Evolutionary conservation across 2,329 filamentous ascomycete genomes (phyloP).

Genomic region (Sporothrix brasiliensis): DNA sequence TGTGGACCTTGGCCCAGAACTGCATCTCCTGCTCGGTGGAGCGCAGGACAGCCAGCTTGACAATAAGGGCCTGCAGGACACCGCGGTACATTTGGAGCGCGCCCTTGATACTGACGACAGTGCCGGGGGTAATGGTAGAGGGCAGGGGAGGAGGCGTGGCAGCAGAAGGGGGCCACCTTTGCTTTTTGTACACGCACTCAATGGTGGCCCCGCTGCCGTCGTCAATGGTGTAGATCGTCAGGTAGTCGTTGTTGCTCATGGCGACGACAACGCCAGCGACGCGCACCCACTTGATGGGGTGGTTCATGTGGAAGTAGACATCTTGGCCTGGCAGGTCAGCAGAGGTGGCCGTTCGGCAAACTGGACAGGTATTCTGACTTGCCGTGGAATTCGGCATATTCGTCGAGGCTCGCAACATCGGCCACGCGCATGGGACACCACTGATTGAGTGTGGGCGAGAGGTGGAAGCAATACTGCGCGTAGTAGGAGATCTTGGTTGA

Average conservation of each 20-base stretch:
- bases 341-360: neutral
- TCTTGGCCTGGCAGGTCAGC: conserved; percentile 49
- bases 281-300: conserved; percentile 76
- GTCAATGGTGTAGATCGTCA: conserved; percentile 61
- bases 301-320: conserved; percentile 69
- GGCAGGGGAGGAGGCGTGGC: neutral
- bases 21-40: conserved; percentile 60
- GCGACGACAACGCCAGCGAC: conserved; percentile 71
- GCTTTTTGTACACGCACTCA: conserved; percentile 47
- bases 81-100: conserved; percentile 51
- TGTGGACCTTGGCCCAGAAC: conserved; percentile 60
- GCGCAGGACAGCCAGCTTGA: conserved; percentile 52
- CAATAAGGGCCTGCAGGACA: conserved; percentile 53
- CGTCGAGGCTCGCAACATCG: conserved; percentile 55
- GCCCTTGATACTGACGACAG: conserved; percentile 62
- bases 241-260: conserved; percentile 54
- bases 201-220: conserved; percentile 66
- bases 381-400: conserved; percentile 59
- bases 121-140: conserved; percentile 42
- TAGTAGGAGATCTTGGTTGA: conserved; percentile 46
- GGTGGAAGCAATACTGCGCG: conserved; percentile 64
- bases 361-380: conserved; percentile 28
- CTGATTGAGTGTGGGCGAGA: conserved; percentile 61
- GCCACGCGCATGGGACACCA: conserved; percentile 61
- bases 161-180: neutral